A percentile compares a stretch with the other conserved stretches of the same genome.
phyloP scores from a whole-genome alignment of 1,284 basidiomycete species.

The Sporisorium exsertum region DNA sequence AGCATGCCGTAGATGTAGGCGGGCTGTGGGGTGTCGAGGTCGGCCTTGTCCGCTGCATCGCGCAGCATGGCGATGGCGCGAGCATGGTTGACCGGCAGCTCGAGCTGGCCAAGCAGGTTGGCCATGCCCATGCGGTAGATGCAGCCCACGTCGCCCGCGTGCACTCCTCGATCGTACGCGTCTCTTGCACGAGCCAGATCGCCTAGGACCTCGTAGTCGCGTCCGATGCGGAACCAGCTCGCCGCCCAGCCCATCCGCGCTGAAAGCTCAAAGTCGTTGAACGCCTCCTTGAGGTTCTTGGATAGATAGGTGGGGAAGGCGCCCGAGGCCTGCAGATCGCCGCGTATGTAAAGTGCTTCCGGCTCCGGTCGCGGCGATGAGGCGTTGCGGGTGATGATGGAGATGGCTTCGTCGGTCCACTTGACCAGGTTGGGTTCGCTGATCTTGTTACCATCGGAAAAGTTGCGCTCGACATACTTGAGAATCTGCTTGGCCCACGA shows the following conservation, averaged over 20 bases:
- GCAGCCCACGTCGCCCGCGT: constrained; percentile 78
- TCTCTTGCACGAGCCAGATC: constrained; percentile 79
- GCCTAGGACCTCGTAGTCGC: constrained; percentile 89
- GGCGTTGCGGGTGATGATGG: constrained; percentile 54
- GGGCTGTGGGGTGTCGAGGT: constrained; percentile 83
- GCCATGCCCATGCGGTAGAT: constrained; percentile 84
- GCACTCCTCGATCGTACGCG: constrained; percentile 83
- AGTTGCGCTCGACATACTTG: constrained; percentile 76
- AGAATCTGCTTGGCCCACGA: constrained; percentile 84
- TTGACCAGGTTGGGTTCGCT: constrained; percentile 76
- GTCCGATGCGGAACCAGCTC: constrained; percentile 85
- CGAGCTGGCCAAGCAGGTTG: constrained; percentile 85
- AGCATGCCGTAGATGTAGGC: constrained; percentile 84
- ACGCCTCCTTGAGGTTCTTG: constrained; percentile 82
- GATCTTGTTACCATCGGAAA: constrained; percentile 70
- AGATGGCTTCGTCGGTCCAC: constrained; percentile 76
- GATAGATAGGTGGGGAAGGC: constrained; percentile 70
- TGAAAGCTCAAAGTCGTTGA: constrained; percentile 78
- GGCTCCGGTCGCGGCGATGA: constrained; percentile 72
- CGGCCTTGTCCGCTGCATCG: constrained; percentile 80
- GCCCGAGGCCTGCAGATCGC: constrained; percentile 78
- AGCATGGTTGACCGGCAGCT: constrained; percentile 74
- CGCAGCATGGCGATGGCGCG: constrained; percentile 80
- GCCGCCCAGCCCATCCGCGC: constrained; percentile 64
- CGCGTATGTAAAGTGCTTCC: constrained; percentile 81